Percentiles rank a stretch among this genome's conserved stretches.
Evolutionary conservation across 2,329 filamentous ascomycete species (phyloP).

Genomic region (Neurospora sp.): DNA sequence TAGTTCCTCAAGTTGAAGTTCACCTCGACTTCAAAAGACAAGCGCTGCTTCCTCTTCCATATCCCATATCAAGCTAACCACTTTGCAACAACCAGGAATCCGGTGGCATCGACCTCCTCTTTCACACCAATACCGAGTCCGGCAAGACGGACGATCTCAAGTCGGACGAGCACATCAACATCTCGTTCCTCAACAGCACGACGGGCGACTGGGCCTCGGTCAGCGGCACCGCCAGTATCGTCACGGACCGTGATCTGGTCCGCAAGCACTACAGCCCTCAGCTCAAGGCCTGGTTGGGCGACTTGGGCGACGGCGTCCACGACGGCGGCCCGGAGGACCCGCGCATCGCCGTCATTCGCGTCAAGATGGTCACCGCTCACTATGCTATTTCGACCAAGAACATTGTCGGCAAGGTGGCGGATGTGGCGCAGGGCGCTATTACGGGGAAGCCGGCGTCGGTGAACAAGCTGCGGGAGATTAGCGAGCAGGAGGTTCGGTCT

Average conservation of each 20-base stretch:
- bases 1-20: neutral
- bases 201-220: constrained; percentile 81
- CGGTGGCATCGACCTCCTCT: constrained; percentile 72
- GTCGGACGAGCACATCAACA: constrained; percentile 63
- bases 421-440: constrained; percentile 66
- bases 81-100: constrained; percentile 46
- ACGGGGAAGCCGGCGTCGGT: constrained; percentile 62
- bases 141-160: constrained; percentile 77
- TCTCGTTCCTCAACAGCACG: constrained; percentile 65
- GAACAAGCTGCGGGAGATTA: constrained; percentile 69
- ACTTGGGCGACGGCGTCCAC: constrained; percentile 73
- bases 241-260: constrained; percentile 59
- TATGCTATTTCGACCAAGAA: constrained; percentile 59
- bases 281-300: constrained; percentile 79
- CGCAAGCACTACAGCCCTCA: constrained; percentile 65
- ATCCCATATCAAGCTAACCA: neutral
- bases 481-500: constrained; percentile 52
- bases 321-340: constrained; percentile 76
- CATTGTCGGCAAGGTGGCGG: constrained; percentile 52
- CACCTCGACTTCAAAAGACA: neutral
- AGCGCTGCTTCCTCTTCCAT: neutral
- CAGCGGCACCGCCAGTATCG: constrained; percentile 60
- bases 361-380: constrained; percentile 62
- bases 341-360: constrained; percentile 69
- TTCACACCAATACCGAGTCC: constrained; percentile 86